Conservation (phyloP, 345 rosid genomes). For the Hibiscus mutabilis region DNA sequence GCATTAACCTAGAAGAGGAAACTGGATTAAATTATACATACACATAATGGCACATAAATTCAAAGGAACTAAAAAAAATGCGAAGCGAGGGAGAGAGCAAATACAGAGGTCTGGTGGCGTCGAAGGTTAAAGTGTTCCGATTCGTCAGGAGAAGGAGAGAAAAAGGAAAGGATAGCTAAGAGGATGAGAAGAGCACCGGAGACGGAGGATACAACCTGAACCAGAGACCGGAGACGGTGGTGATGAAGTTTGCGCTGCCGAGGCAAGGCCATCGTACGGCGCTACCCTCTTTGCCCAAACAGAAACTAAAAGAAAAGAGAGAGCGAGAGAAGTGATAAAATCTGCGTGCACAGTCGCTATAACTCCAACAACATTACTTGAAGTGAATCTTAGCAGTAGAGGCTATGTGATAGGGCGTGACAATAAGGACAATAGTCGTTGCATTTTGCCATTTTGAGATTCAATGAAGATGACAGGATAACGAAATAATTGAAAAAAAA, state of each 20-base stretch:
- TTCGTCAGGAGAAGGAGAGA: constrained; percentile 62
- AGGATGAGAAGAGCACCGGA: constrained; percentile 56
- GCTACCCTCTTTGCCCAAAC: constrained; percentile 5
- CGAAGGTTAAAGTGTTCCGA: constrained; percentile 28
- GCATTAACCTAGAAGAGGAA: constrained; percentile 14
- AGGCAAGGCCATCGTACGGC: constrained; percentile 46
- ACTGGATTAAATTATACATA: background rate
- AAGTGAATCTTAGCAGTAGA: background rate
- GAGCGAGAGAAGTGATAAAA: background rate
- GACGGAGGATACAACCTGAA: constrained; percentile 39
- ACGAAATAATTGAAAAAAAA: background rate
- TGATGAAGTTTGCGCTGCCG: constrained; percentile 59
- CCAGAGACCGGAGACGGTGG: constrained; percentile 45
- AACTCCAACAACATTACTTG: constrained; percentile 9
- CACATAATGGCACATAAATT: background rate
- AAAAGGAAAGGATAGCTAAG: constrained; percentile 57
- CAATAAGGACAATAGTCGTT: background rate
- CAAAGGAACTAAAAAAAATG: background rate
- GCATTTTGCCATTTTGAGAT: background rate
- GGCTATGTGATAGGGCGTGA: background rate
- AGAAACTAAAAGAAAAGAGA: background rate
- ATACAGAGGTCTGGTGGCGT: constrained; percentile 33
- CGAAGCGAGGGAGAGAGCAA: background rate
- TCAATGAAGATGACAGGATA: background rate
- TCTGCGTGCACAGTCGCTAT: background rate